Conservation (phyloP, 441 rosid species). For the Macaranga tanarius region DNA sequence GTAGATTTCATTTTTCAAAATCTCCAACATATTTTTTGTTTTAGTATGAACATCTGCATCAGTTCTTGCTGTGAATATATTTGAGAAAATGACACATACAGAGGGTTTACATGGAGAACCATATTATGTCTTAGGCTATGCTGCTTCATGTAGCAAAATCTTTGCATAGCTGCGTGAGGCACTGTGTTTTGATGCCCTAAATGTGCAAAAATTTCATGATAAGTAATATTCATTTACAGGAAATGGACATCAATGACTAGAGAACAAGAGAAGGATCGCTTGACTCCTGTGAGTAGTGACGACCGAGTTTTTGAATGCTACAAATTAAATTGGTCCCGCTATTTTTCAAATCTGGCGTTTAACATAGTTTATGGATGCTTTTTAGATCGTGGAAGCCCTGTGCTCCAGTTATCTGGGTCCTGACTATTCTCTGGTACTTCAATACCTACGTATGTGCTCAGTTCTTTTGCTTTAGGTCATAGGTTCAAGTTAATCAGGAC, state of each 20-base stretch:
- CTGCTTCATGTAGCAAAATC: neutral
- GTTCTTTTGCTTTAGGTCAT: slow-evolving; percentile 5
- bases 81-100: neutral
- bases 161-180: neutral
- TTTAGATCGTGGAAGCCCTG: slow-evolving; percentile 82
- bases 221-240: slow-evolving; percentile 41
- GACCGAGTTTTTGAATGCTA: slow-evolving; percentile 20
- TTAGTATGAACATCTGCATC: neutral
- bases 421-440: slow-evolving; percentile 79
- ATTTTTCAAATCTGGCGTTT: neutral
- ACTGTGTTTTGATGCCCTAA: neutral
- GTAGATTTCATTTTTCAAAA: slow-evolving; percentile 19
- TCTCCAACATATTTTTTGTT: slow-evolving; percentile 26
- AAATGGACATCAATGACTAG: slow-evolving; percentile 78
- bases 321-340: neutral
- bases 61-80: neutral
- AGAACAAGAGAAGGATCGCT: slow-evolving; percentile 82
- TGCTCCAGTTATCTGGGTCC: slow-evolving; percentile 85
- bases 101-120: neutral
- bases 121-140: neutral
- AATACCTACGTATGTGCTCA: slow-evolving; percentile 15
- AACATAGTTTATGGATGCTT: slow-evolving; percentile 10
- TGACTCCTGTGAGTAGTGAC: slow-evolving; percentile 86
- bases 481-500: slow-evolving; percentile 19
- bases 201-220: neutral